Conservation (phyloP, 2,329 filamentous ascomycete genomes). For the Metarhizium brunneum region DNA sequence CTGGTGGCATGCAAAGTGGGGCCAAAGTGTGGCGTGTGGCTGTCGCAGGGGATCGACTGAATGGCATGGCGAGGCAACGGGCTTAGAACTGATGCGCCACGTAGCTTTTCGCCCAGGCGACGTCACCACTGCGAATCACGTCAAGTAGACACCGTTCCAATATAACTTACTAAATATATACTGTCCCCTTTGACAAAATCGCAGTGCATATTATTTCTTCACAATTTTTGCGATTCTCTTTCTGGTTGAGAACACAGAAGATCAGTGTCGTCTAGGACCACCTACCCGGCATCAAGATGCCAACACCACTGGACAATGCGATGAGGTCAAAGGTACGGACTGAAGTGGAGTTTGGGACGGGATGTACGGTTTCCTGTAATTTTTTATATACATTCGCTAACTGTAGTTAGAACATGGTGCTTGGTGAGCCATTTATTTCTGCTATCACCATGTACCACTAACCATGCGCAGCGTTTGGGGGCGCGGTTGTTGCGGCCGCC, state of each 20-base stretch:
- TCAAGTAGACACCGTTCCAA: neutral
- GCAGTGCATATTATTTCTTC: neutral
- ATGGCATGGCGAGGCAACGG: too few species aligned
- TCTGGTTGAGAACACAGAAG: too few species aligned
- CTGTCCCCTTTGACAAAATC: neutral
- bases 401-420: slow-evolving; percentile 50
- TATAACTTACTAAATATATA: neutral
- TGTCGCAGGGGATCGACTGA: too few species aligned
- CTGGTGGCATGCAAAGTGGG: neutral
- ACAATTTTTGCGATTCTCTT: neutral
- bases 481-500: slow-evolving; percentile 71
- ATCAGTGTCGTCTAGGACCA: neutral
- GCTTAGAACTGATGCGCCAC: neutral
- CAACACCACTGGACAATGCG: slow-evolving; percentile 58
- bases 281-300: slow-evolving; percentile 39
- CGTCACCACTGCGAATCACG: neutral
- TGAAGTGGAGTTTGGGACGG: neutral
- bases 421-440: slow-evolving; percentile 41
- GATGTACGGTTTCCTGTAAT: neutral
- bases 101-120: neutral
- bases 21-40: slow-evolving; percentile 4
- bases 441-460: neutral
- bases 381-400: neutral
- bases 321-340: slow-evolving; percentile 57
- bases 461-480: slow-evolving; percentile 57